Conservation (phyloP, 768 basidiomycete species). For the Pleurotus citrinopileatus region DNA sequence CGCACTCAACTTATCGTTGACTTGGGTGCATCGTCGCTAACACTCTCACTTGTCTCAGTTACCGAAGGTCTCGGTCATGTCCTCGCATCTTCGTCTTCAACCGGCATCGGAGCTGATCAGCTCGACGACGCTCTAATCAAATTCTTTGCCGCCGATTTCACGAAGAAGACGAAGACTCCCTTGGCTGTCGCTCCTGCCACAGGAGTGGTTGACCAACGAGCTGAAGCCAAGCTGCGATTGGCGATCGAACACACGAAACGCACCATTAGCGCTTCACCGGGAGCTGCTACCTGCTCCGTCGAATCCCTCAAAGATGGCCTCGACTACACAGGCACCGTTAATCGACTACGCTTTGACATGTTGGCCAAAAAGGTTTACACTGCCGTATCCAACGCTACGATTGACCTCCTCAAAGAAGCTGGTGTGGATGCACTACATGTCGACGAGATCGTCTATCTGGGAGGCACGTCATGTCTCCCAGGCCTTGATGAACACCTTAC, state of each 20-base stretch:
- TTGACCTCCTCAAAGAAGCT: conserved; percentile 47
- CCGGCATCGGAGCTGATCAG: conserved; percentile 58
- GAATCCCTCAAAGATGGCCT: conserved; percentile 93
- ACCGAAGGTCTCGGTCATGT: conserved; percentile 72
- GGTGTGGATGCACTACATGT: conserved; percentile 63
- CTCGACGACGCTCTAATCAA: conserved; percentile 84
- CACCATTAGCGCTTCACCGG: conserved; percentile 81
- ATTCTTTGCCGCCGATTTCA: conserved; percentile 94
- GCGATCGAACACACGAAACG: conserved; percentile 95
- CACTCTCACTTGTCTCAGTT: conserved; percentile 67
- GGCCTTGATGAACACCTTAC: conserved; percentile 66
- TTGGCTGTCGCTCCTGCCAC: conserved; percentile 62
- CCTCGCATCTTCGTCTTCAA: conserved; percentile 49
- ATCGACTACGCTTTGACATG: conserved; percentile 62
- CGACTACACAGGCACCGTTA: conserved; percentile 73
- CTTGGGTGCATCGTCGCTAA: conserved; percentile 72
- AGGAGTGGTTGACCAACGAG: conserved; percentile 66
- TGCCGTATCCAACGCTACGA: conserved; percentile 47
- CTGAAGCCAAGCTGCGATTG: conserved; percentile 89
- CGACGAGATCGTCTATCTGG: conserved; percentile 80
- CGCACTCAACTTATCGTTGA: conserved; percentile 82
- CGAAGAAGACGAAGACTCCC: conserved; percentile 87
- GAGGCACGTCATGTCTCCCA: conserved; percentile 71
- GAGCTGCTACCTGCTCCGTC: conserved; percentile 88
- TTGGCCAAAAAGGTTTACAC: conserved; percentile 60